phyloP scores from a whole-genome alignment of 2,329 filamentous ascomycete species.

The Fusarium euwallaceae region DNA sequence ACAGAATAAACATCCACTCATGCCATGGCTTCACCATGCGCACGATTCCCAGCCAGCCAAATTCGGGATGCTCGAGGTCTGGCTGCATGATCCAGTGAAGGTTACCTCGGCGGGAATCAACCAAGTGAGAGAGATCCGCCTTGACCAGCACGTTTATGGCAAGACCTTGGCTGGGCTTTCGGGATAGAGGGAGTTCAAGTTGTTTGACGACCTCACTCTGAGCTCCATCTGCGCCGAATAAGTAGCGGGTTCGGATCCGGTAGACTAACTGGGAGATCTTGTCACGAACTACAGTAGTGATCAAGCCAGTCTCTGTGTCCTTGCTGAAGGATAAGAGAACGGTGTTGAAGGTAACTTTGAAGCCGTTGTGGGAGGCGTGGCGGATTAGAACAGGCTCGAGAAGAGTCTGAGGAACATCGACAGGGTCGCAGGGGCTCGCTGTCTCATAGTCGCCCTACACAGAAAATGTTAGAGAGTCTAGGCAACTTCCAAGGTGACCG shows the following conservation, averaged over 20 bases:
- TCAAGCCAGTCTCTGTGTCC: slow-evolving; percentile 22
- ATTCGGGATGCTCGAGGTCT: slow-evolving; percentile 63
- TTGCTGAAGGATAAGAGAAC: slow-evolving; percentile 48
- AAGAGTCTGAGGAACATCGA: neutral
- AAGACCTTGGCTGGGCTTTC: slow-evolving; percentile 56
- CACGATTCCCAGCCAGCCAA: slow-evolving; percentile 63
- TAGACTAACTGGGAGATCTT: slow-evolving; percentile 54
- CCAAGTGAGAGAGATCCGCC: slow-evolving; percentile 63
- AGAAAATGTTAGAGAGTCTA: neutral
- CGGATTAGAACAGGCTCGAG: slow-evolving; percentile 37
- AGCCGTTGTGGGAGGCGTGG: slow-evolving; percentile 53
- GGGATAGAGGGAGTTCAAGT: slow-evolving; percentile 56
- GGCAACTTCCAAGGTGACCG: accelerated
- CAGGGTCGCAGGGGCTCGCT: neutral
- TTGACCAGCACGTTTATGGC: slow-evolving; percentile 58
- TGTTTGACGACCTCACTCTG: slow-evolving; percentile 55
- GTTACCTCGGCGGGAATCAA: slow-evolving; percentile 66
- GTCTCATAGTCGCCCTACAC: neutral
- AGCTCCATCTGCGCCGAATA: slow-evolving; percentile 68
- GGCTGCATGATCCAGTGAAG: slow-evolving; percentile 72
- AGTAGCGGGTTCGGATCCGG: slow-evolving; percentile 62
- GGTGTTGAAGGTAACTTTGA: slow-evolving; percentile 54
- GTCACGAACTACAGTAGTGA: slow-evolving; percentile 53
- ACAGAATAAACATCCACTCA: slow-evolving; percentile 71
- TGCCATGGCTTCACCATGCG: slow-evolving; percentile 75